A percentile compares a stretch with the other conserved stretches of the same genome.
phyloP scores from a whole-genome alignment of 2,329 filamentous ascomycete species.

The Diplocarpon rosae region DNA sequence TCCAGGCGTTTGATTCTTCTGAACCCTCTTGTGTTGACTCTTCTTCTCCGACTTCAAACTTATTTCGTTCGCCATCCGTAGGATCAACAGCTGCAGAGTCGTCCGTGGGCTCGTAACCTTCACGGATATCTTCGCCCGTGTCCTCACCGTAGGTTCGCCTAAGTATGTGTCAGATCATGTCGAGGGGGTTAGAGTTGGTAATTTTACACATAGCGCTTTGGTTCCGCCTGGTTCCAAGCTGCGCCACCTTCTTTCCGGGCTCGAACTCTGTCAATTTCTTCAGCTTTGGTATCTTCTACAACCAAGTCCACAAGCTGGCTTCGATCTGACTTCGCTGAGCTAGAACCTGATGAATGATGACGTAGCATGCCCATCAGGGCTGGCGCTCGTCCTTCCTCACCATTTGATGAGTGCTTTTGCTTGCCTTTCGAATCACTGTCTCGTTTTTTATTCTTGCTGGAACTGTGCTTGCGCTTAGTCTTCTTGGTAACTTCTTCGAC shows the following conservation, averaged over 20 bases:
- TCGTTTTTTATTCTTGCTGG: conserved; percentile 12
- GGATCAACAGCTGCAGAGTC: conserved; percentile 31
- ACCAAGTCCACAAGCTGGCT: conserved; percentile 58
- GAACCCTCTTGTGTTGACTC: conserved; percentile 26
- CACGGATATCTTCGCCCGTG: conserved; percentile 39
- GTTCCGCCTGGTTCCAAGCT: conserved; percentile 45
- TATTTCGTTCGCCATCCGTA: conserved; percentile 28
- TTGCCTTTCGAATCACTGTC: conserved; percentile 25
- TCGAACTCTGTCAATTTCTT: conserved; percentile 49
- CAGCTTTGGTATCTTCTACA: conserved; percentile 51
- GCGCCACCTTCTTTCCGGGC: conserved; percentile 51
- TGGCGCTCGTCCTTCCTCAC: conserved; percentile 26
- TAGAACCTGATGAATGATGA: conserved; percentile 37
- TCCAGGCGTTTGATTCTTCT: conserved; percentile 35
- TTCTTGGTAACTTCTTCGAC: conserved; percentile 27
- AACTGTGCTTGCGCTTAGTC: conserved; percentile 23
- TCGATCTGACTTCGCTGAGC: conserved; percentile 40
- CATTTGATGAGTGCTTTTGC: conserved; percentile 15
- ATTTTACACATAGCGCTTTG: conserved; percentile 43
- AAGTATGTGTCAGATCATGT: neutral
- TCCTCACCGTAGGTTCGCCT: conserved; percentile 37
- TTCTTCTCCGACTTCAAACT: conserved; percentile 22
- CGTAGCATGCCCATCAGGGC: conserved; percentile 30
- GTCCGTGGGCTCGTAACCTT: conserved; percentile 42
- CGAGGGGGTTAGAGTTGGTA: neutral